Percentiles rank a stretch among this genome's conserved stretches.
These are phyloP conservation scores for Camelina laxa DNA, from an alignment of 345 rosid genomes.

Conservation along the genomic window DNA sequence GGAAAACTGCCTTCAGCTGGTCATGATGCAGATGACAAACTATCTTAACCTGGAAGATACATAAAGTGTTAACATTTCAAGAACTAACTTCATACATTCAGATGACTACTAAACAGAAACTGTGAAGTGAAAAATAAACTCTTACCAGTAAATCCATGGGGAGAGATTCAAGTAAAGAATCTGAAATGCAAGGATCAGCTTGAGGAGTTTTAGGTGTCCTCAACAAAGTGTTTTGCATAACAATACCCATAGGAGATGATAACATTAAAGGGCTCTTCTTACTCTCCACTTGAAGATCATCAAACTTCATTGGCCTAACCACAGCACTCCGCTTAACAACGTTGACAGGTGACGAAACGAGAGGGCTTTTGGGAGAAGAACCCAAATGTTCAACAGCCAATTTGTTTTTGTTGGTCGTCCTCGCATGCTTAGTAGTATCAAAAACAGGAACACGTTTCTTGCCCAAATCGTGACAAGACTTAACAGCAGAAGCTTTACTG, in stretches of 20 bases:
- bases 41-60: constrained; percentile 66
- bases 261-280: constrained; percentile 61
- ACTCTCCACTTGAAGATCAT: constrained; percentile 45
- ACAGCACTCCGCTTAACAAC: constrained; percentile 50
- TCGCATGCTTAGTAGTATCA: constrained; percentile 50
- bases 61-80: background rate
- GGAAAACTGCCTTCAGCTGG: constrained; percentile 86
- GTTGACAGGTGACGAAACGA: constrained; percentile 64
- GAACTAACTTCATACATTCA: background rate
- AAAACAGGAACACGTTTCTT: constrained; percentile 67
- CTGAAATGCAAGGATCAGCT: constrained; percentile 55
- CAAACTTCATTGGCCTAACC: constrained; percentile 49
- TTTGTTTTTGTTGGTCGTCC: constrained; percentile 30
- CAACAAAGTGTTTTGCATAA: constrained; percentile 53
- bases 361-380: constrained; percentile 57
- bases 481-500: constrained; percentile 53
- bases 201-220: constrained; percentile 85
- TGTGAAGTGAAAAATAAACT: background rate
- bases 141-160: constrained; percentile 89
- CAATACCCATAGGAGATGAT: constrained; percentile 71
- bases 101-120: background rate
- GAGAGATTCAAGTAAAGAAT: constrained; percentile 80
- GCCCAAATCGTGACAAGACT: constrained; percentile 74
- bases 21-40: constrained; percentile 96
- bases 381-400: constrained; percentile 38